These are phyloP conservation scores for Osmozyma mogii DNA, from an alignment of 805 yeast species.

Conservation along the genomic window DNA sequence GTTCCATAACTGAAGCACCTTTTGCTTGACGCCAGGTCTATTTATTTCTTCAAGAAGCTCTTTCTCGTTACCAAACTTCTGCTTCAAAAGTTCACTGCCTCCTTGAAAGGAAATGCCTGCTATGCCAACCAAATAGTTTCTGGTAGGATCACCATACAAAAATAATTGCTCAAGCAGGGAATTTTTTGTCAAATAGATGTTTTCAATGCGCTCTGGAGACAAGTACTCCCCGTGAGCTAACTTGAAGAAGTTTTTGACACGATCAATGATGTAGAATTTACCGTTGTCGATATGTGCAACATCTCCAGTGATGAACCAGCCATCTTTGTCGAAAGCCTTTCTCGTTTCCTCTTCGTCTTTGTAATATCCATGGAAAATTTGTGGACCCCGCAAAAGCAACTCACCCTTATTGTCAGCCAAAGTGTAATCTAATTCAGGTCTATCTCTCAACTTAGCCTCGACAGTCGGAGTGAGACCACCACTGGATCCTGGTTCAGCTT, in stretches of 20 bases:
- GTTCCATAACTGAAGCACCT: constrained; percentile 33
- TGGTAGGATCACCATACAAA: constrained; percentile 26
- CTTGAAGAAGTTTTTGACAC: constrained; percentile 38
- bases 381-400: constrained; percentile 49
- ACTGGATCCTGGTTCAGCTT: constrained; percentile 19
- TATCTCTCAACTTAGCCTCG: constrained; percentile 14
- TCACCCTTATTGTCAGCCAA: constrained; percentile 37
- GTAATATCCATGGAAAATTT: constrained; percentile 43
- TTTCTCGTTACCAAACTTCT: too few species aligned
- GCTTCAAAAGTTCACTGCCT: too few species aligned
- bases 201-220: constrained; percentile 35
- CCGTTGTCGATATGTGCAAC: constrained; percentile 19
- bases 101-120: constrained; percentile 21
- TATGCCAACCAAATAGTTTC: constrained; percentile 22
- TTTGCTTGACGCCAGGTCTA: constrained; percentile 21
- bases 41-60: constrained; percentile 21
- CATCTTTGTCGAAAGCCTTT: constrained; percentile 37
- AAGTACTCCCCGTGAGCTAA: constrained; percentile 37
- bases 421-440: constrained; percentile 14
- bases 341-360: constrained; percentile 42
- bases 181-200: constrained; percentile 21
- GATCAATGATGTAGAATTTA: constrained; percentile 6
- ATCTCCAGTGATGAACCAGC: constrained; percentile 58
- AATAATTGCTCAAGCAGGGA: constrained; percentile 22
- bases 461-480: constrained; percentile 14